phyloP scores from a whole-genome alignment of 352 stramenopile species.

The Blastocystis sp. region DNA sequence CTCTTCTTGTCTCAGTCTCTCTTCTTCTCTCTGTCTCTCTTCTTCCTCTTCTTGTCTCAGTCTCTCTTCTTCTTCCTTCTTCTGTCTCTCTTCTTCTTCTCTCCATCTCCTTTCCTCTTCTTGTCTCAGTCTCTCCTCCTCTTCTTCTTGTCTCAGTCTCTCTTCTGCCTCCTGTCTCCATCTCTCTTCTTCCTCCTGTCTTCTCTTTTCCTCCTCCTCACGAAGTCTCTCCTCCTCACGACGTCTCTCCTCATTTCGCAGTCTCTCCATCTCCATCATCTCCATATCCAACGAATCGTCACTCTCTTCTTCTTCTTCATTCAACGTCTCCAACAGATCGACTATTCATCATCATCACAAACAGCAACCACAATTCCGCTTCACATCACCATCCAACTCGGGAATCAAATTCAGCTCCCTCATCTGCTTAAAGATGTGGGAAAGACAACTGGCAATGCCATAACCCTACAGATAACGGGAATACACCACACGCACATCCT shows the following conservation, averaged over 20 bases:
- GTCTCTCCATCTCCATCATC: constrained; percentile 6
- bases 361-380: neutral
- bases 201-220: constrained; percentile 35
- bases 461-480: neutral
- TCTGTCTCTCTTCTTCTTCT: neutral
- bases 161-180: constrained; percentile 22
- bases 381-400: neutral
- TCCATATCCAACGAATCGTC: neutral
- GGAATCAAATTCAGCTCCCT: neutral
- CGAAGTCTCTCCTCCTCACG: neutral
- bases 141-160: neutral
- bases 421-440: constrained; percentile 19
- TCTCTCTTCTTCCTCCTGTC: neutral
- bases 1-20: constrained; percentile 3
- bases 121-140: constrained; percentile 1
- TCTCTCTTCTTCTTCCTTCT: constrained; percentile 16
- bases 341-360: constrained; percentile 2
- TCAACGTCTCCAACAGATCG: neutral
- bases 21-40: constrained; percentile 25
- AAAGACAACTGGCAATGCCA: constrained; percentile 25
- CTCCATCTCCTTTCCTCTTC: constrained; percentile 19
- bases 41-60: constrained; percentile 4
- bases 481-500: neutral
- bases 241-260: neutral
- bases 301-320: neutral